Evolutionary conservation across 371 early-diverging fungal genomes (phyloP).

Genomic region (Phascolomyces articulosus): DNA sequence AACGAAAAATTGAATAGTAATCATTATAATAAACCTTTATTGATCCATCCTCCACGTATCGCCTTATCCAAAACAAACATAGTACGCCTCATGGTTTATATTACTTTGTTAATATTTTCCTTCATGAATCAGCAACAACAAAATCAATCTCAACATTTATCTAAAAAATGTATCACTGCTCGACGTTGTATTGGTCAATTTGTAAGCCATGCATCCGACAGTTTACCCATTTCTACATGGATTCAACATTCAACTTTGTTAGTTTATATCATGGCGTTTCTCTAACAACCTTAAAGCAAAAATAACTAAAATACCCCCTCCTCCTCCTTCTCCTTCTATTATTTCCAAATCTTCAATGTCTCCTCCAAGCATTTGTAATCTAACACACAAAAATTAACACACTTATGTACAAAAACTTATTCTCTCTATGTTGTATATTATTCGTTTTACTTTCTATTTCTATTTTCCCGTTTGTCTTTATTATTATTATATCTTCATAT

Average conservation of each 20-base stretch:
- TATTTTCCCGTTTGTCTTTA: not conserved
- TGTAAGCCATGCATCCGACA: conserved; percentile 4
- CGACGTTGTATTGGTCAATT: conserved; percentile 11
- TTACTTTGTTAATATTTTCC: conserved; percentile 14
- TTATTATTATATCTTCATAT: too few species aligned
- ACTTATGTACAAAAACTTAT: not conserved
- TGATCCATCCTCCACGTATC: not conserved
- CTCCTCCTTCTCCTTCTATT: too few species aligned
- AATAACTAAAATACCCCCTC: not conserved
- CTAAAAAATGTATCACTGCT: not conserved
- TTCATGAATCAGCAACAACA: conserved; percentile 16
- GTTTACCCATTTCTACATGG: conserved; percentile 15
- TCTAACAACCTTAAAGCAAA: not conserved
- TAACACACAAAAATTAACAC: not conserved
- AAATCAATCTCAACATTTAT: not conserved
- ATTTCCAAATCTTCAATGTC: too few species aligned
- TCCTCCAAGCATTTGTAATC: too few species aligned
- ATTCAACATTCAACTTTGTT: conserved; percentile 11
- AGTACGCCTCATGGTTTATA: conserved; percentile 14
- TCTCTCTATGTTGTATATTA: not conserved
- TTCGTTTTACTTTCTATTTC: not conserved
- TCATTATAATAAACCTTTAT: not conserved
- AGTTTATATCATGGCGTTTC: conserved; percentile 11
- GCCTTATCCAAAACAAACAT: not conserved
- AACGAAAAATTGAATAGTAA: not conserved